Evolutionary conservation across 2,329 filamentous ascomycete genomes (phyloP), one percentile per base, ranked within the genome.

Genomic region (Cladorrhinum sp.): DNA sequence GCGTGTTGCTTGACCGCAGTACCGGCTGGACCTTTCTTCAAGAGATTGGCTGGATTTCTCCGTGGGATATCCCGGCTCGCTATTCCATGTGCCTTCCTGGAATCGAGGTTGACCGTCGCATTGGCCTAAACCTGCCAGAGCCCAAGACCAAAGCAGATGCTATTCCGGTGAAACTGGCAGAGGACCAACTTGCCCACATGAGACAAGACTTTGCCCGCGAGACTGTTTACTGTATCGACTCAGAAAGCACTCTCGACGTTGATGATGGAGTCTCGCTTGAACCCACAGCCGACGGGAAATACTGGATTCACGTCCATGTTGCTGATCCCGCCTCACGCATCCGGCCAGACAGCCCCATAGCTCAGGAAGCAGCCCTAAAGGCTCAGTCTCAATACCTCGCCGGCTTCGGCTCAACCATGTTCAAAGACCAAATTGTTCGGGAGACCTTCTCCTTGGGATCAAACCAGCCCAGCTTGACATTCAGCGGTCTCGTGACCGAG

Each of bases 241-340:
- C 83, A 26, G 78, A 80, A 20, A 75, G 74, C 36, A 89, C 91
- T 0, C 77, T 82, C 26, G 86, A 94, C 67, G 89, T 95, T 61
- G 91, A 96, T 66, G 91, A 96, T 70, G 91, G 87, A 1, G 75
- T 96, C 8, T 94, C 90, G 0, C 70, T 95, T 7, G 87, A 92
- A 69, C 72, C 74, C 51, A 82, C 87, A 1, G 74, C 78, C 18
- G 63, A 79, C 20, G 71, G 79, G 55, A 80, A 89, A 65, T 85
- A 84, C 68, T 95, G 91, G 91, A 77, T 94, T 28, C 90, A 92
- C 69, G 75, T 92, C 30, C 91, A 95, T 71, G 82, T 90, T 48
- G 91, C 91, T 14, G 91, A 95, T 69, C 90, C 90, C 8, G 88
- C 88, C 2, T 90, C 91, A 4, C 83, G 84, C 61, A 85, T 95